Base-by-base conservation (phyloP, 441 rosid genomes). In the Croton setiger region DNA sequence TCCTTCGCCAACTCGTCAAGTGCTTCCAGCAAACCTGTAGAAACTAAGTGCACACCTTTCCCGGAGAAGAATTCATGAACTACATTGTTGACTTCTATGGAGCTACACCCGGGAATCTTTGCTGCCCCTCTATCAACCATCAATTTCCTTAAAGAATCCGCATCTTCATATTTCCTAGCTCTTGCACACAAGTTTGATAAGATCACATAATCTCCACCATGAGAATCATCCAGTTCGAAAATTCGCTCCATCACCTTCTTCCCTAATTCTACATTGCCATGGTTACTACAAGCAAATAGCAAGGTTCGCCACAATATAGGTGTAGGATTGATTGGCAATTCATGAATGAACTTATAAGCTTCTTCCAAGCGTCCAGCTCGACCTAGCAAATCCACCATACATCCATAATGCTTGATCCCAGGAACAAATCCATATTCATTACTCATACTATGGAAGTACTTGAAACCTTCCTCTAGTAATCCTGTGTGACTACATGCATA, bases 51-150 rank as follows among this genome's bases (percentile, higher is more conserved):
- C 78, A 86, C 83, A 71, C 92, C 88, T 62, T 86, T 95, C 47
- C 96, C 89, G 27, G 95, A 87, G 78, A 92, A 88, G 81, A 92
- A 92, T 73, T 92, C 98, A 67, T 82, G 91, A 60, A 86, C 98
- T 13, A 82, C 75, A 57, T 83, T 88, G 70, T 90, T 77, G 52
- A 90, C 76, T 75, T 92, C 93, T 64, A 88, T 81, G 27, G 92
- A 89, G 67, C 97, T 92, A 72, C 88, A 84, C 12, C 97, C 96
- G 4, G 96, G 97, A 79, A 89, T 72, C 78, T 92, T 92, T 11
- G 80, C 86, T 3, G 58, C 88, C 3, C 79, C 86, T 75, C 80
- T 84, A 60, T 83, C 83, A 1, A 68, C 83, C 94, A 89, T 89
- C 71, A 81, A 43, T 73, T 79, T 86, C 72, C 95, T 84, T 27